Percentiles rank a stretch among this genome's conserved stretches.
Conservation (phyloP, 192 early-diverging fungal genomes). For the Entomortierella lignicola region DNA sequence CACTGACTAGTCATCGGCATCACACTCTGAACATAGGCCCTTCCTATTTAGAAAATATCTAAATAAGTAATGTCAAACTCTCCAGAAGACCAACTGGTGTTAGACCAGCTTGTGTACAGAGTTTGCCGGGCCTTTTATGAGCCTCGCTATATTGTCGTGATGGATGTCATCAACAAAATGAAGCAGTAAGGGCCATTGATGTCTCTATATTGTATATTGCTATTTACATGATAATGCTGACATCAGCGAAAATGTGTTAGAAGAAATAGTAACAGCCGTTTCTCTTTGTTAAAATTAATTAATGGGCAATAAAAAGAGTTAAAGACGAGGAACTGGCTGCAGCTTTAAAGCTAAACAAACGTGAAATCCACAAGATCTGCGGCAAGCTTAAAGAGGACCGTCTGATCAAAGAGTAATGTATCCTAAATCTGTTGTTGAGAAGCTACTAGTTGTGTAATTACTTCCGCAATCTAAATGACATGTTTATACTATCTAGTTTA, state of each 20-base stretch:
- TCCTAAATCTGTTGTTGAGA: background rate
- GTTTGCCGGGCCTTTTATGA: constrained; percentile 91
- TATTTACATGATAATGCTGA: no score
- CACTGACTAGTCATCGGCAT: no score
- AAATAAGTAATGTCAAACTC: constrained; percentile 28
- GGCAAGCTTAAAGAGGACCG: constrained; percentile 82
- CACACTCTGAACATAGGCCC: no score
- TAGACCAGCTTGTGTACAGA: constrained; percentile 72
- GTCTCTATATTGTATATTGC: background rate
- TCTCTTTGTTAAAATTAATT: background rate
- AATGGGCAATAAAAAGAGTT: constrained; percentile 66
- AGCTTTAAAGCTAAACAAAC: constrained; percentile 69
- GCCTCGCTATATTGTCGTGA: constrained; percentile 78
- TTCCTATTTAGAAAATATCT: background rate
- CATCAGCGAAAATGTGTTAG: no score
- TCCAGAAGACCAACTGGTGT: constrained; percentile 55
- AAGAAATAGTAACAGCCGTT: no score
- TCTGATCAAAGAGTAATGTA: constrained; percentile 73
- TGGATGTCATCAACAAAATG: constrained; percentile 83
- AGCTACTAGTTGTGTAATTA: background rate
- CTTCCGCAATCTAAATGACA: background rate
- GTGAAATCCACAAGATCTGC: constrained; percentile 84
- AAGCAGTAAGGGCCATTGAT: constrained; percentile 51
- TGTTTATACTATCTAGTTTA: constrained; percentile 37
- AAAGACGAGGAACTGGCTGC: constrained; percentile 83